phyloP scores from a whole-genome alignment of 2,329 filamentous ascomycete species.

The Fusarium brachygibbosum region DNA sequence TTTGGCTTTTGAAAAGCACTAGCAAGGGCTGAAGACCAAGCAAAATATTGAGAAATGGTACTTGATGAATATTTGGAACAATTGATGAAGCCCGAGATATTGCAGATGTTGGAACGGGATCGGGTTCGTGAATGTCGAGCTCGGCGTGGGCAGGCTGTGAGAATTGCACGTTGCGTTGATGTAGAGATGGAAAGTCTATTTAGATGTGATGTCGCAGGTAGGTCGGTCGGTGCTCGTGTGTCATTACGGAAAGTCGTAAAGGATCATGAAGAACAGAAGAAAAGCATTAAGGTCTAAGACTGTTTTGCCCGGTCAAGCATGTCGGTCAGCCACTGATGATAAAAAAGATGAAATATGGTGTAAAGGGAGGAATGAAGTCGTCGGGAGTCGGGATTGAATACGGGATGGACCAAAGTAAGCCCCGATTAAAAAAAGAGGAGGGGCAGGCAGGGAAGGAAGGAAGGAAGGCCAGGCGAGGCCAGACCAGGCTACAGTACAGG shows the following conservation, averaged over 20 bases:
- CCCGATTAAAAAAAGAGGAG: constrained; percentile 47
- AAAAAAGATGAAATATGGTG: constrained; percentile 32
- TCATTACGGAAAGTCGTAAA: constrained; percentile 50
- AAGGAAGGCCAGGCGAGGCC: constrained; percentile 6
- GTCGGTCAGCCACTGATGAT: constrained; percentile 43
- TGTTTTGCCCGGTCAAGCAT: constrained; percentile 40
- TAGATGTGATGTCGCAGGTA: constrained; percentile 39
- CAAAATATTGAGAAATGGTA: constrained; percentile 22
- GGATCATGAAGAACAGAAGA: constrained; percentile 45
- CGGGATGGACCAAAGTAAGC: constrained; percentile 41
- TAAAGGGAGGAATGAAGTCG: constrained; percentile 45
- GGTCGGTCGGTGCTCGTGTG: constrained; percentile 44
- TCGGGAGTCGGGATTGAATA: constrained; percentile 42
- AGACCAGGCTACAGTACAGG: constrained; percentile 18
- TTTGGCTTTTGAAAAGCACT: constrained; percentile 31
- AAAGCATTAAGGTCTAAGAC: constrained; percentile 50
- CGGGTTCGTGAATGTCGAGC: constrained; percentile 28
- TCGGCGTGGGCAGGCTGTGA: constrained; percentile 39
- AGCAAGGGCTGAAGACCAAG: constrained; percentile 38
- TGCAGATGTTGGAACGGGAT: constrained; percentile 19
- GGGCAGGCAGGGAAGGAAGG: constrained; percentile 39
- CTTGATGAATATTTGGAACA: constrained; percentile 9
- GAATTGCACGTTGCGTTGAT: constrained; percentile 15
- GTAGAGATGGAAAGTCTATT: constrained; percentile 40
- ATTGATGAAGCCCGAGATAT: constrained; percentile 2